These are phyloP conservation scores for Candida ipomoeae DNA, from an alignment of 805 yeast genomes.

Conservation along the genomic window DNA sequence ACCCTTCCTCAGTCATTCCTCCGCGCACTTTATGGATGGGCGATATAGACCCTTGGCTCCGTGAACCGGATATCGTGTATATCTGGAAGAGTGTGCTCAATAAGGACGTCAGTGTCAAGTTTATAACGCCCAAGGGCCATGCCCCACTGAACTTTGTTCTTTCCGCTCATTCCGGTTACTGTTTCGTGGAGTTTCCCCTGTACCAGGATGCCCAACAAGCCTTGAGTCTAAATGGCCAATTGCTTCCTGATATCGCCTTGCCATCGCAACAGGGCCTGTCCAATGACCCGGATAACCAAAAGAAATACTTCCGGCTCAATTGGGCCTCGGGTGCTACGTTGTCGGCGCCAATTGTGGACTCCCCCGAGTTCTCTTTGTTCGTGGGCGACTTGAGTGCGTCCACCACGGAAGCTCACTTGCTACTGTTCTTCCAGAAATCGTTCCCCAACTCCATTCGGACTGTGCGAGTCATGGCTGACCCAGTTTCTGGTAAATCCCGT, in stretches of 20 bases:
- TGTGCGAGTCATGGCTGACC: constrained; percentile 83
- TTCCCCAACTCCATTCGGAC: constrained; percentile 66
- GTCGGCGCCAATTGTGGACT: constrained; percentile 62
- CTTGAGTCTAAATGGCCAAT: constrained; percentile 58
- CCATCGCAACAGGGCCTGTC: constrained; percentile 40
- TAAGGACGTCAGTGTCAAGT: constrained; percentile 58
- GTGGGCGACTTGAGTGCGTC: constrained; percentile 81
- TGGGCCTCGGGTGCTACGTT: constrained; percentile 86
- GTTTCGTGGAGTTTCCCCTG: constrained; percentile 70
- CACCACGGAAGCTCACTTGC: constrained; percentile 74
- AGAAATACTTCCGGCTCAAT: constrained; percentile 66
- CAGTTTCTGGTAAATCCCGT: constrained; percentile 69
- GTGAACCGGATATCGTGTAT: constrained; percentile 51
- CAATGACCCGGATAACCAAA: constrained; percentile 43
- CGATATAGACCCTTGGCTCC: constrained; percentile 76
- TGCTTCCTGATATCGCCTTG: constrained; percentile 54
- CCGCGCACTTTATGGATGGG: constrained; percentile 89
- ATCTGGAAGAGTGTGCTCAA: constrained; percentile 58
- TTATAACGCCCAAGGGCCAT: constrained; percentile 47
- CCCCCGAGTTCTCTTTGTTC: constrained; percentile 73
- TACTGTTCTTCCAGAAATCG: constrained; percentile 65
- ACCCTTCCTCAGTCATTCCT: constrained; percentile 24
- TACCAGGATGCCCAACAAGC: constrained; percentile 70
- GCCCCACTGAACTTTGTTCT: constrained; percentile 19
- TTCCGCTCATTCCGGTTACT: constrained; percentile 53